Evolutionary conservation across 2,329 filamentous ascomycete species (phyloP), one percentile per base, ranked within the genome.

Genomic region (Fusarium veterinarium): DNA sequence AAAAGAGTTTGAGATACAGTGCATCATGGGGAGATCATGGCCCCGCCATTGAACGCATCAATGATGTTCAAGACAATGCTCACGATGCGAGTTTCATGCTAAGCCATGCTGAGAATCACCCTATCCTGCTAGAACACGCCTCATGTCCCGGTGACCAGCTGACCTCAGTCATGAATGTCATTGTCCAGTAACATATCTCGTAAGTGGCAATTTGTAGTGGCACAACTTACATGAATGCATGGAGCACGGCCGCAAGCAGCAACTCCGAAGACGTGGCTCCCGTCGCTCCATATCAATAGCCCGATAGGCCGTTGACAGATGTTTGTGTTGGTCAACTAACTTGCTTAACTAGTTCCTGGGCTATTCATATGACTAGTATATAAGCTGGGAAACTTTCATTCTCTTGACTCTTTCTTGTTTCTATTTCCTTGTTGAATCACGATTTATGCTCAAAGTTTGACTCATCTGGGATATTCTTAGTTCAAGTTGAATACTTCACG

Each of bases 111-210:
- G 25, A 62, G 64, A 23, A 75, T 66, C 70, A 62, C 42, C 59
- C 55, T 55, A 49, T 56, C 48, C 37, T 61, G 53, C 60, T 48
- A 62, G 67, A 63, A 52, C 61, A 67, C 60, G 53, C 66, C 62
- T 67, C 57, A 41, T 48, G 67, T 57, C 63, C 64, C 64, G 64
- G 37, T 59, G 74, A 60, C 68, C 72, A 68, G 72, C 72, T 76
- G 74, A 76, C 72, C 63, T 70, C 52, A 35, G 28, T 38, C 25
- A 53, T 52, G 42, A 38, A 59, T 66, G 38, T 33, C 60, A 69
- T 69, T 63, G 42, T 49, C 71, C 64, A 68, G 59, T 69, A 57
- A 51, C 49, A 60, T 60, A 64, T 53, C 58, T 70, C 35, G 44
- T 52, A 60, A 44, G 48, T 64, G 48, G 46, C 61, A 55, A 51